phyloP scores from a whole-genome alignment of 2,329 filamentous ascomycete species.

The Alternaria sp. region DNA sequence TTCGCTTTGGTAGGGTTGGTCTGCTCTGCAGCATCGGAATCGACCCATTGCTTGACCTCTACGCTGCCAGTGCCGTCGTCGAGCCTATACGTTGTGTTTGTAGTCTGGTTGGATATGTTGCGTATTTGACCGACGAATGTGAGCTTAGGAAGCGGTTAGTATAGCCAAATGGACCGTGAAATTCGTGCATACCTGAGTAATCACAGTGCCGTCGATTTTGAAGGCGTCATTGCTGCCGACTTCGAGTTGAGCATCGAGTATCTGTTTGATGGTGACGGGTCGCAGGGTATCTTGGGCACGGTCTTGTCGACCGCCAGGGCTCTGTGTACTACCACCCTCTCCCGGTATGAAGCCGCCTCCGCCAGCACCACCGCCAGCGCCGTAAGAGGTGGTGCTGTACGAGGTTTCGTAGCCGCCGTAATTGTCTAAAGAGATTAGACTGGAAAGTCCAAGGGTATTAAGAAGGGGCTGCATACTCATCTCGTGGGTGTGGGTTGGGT shows the following conservation, averaged over 20 bases:
- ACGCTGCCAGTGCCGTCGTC: slow-evolving; percentile 94
- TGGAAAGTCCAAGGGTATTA: too few relatives aligned
- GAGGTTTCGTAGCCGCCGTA: slow-evolving; percentile 53
- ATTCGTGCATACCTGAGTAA: slow-evolving; percentile 61
- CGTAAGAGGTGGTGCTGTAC: slow-evolving; percentile 61
- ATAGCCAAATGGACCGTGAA: background rate
- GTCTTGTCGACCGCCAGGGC: slow-evolving; percentile 51
- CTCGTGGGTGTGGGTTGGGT: slow-evolving; percentile 12
- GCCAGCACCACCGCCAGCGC: slow-evolving; percentile 60
- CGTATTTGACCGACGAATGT: slow-evolving; percentile 92
- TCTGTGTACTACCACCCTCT: slow-evolving; percentile 56
- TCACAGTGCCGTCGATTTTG: slow-evolving; percentile 77
- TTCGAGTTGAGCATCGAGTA: slow-evolving; percentile 72
- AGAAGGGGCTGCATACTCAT: slow-evolving; percentile 26
- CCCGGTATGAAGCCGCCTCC: slow-evolving; percentile 67
- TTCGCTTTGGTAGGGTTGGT: slow-evolving; percentile 57
- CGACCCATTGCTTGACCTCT: slow-evolving; percentile 89
- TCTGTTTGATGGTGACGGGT: slow-evolving; percentile 94
- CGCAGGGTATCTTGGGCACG: slow-evolving; percentile 86
- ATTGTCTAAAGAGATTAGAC: slow-evolving; percentile 27
- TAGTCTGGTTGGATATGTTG: slow-evolving; percentile 82
- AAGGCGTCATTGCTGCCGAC: slow-evolving; percentile 69
- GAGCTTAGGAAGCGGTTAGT: slow-evolving; percentile 59
- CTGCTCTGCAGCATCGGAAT: slow-evolving; percentile 61
- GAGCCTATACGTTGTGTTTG: slow-evolving; percentile 89